A percentile compares a stretch with the other conserved stretches of the same genome.
These are phyloP conservation scores for Metarhizium album DNA, from an alignment of 2,329 filamentous ascomycete genomes.

Conservation along the genomic window DNA sequence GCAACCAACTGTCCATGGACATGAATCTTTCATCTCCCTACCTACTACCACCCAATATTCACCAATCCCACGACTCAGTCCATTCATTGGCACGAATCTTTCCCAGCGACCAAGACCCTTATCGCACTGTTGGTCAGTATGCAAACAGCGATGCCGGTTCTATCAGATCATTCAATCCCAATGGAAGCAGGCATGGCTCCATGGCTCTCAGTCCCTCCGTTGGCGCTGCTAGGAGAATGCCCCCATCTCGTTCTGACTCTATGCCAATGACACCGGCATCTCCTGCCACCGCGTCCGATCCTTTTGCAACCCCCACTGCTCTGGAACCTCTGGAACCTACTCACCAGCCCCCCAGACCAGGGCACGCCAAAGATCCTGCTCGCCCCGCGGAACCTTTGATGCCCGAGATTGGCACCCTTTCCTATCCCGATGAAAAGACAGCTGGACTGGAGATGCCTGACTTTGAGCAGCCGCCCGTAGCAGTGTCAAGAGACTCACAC, in stretches of 20 bases:
- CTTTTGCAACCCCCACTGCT: conserved; percentile 24
- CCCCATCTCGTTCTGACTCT: conserved; percentile 29
- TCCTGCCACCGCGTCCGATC: conserved; percentile 23
- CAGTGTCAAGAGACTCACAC: conserved; percentile 18
- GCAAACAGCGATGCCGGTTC: conserved; percentile 46
- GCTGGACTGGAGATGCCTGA: conserved; percentile 15
- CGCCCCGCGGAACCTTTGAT: conserved; percentile 24
- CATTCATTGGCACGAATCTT: conserved; percentile 73
- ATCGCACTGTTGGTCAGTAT: conserved; percentile 53
- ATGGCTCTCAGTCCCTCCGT: conserved; percentile 12
- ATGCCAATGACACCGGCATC: conserved; percentile 29
- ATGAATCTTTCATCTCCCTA: conserved; percentile 78
- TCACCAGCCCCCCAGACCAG: conserved; percentile 11
- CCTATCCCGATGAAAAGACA: conserved; percentile 17
- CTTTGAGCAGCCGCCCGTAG: conserved; percentile 20
- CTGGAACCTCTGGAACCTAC: conserved; percentile 20
- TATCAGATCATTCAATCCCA: conserved; percentile 39
- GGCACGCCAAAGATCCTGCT: conserved; percentile 15
- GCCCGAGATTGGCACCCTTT: conserved; percentile 27
- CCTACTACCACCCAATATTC: conserved; percentile 73
- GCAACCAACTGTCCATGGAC: conserved; percentile 55
- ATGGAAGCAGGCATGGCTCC: conserved; percentile 27
- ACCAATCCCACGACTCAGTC: conserved; percentile 75
- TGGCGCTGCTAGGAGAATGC: conserved; percentile 16
- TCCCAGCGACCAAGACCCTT: conserved; percentile 71